These are phyloP conservation scores for Thermothielavioides terrestris DNA, from an alignment of 495 filamentous ascomycete species.

Conservation along the genomic window DNA sequence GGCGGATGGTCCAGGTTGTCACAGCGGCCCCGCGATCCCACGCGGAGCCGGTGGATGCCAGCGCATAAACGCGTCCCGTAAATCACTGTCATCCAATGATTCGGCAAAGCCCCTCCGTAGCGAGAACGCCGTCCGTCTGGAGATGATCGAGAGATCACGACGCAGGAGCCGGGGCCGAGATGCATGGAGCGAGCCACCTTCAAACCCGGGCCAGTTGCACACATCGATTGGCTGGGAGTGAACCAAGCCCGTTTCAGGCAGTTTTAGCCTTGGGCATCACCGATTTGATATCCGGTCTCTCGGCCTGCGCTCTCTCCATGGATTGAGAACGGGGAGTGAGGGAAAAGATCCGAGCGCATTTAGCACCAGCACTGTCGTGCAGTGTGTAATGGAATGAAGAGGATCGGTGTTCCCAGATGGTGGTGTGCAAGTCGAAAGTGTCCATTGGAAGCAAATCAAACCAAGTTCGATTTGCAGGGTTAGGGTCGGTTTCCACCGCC, in stretches of 20 bases:
- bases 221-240: slow-evolving; percentile 24
- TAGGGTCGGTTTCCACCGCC: background rate
- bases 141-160: too few relatives aligned
- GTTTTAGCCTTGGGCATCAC: slow-evolving; percentile 22
- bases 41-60: slow-evolving; percentile 10
- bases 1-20: background rate
- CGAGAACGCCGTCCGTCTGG: slow-evolving; percentile 6
- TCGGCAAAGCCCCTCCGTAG: slow-evolving; percentile 1
- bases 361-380: background rate
- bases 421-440: too few relatives aligned
- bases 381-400: background rate
- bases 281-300: background rate
- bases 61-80: slow-evolving; percentile 23
- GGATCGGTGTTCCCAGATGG: too few relatives aligned
- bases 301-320: background rate
- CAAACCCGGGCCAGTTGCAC: slow-evolving; percentile 10
- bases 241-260: slow-evolving; percentile 25
- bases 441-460: too few relatives aligned
- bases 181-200: slow-evolving; percentile 16
- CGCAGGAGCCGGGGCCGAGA: slow-evolving; percentile 8
- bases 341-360: background rate
- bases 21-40: slow-evolving; percentile 2
- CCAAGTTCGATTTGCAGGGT: background rate
- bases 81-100: slow-evolving; percentile 24
- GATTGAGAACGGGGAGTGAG: background rate